Evolutionary conservation across 2,329 filamentous ascomycete genomes (phyloP).

Genomic region (Bipolaris victoriae): DNA sequence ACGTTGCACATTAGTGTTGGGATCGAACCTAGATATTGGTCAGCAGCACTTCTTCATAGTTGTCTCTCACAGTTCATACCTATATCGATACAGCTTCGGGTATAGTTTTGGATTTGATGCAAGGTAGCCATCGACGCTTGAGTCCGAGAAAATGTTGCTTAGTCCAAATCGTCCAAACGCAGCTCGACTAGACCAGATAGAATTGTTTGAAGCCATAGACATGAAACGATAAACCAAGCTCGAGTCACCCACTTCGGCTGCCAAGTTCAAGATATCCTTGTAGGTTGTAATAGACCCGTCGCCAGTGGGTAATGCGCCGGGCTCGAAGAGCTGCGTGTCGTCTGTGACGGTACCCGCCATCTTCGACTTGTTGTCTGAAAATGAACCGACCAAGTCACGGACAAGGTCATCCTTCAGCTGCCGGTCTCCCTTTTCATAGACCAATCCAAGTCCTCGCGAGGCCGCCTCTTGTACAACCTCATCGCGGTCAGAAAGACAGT

Average conservation of each 20-base stretch:
- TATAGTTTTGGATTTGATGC: conserved; percentile 90
- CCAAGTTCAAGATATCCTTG: conserved; percentile 93
- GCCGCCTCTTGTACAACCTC: conserved; percentile 96
- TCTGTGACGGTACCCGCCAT: conserved; percentile 78
- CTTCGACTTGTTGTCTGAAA: conserved; percentile 76
- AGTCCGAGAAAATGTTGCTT: conserved; percentile 88
- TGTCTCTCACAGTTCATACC: conserved; percentile 45
- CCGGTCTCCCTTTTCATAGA: conserved; percentile 90
- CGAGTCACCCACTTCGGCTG: conserved; percentile 95
- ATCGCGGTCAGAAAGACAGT: conserved; percentile 83
- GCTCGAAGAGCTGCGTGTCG: conserved; percentile 92
- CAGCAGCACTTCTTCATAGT: conserved; percentile 8
- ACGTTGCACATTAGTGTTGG: conserved; percentile 86
- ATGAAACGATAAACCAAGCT: conserved; percentile 98
- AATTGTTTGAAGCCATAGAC: conserved; percentile 93
- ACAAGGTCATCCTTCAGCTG: conserved; percentile 82
- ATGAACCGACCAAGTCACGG: conserved; percentile 84
- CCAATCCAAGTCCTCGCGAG: conserved; percentile 85
- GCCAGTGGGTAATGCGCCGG: conserved; percentile 85
- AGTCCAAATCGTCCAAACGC: conserved; percentile 94
- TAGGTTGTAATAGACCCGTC: conserved; percentile 94
- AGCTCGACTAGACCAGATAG: conserved; percentile 95
- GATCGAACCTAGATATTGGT: conserved; percentile 71
- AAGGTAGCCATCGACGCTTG: conserved; percentile 69
- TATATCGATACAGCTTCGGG: conserved; percentile 90